Evolutionary conservation across 306 rosid species (phyloP).

Genomic region (Cicer yamashitae): DNA sequence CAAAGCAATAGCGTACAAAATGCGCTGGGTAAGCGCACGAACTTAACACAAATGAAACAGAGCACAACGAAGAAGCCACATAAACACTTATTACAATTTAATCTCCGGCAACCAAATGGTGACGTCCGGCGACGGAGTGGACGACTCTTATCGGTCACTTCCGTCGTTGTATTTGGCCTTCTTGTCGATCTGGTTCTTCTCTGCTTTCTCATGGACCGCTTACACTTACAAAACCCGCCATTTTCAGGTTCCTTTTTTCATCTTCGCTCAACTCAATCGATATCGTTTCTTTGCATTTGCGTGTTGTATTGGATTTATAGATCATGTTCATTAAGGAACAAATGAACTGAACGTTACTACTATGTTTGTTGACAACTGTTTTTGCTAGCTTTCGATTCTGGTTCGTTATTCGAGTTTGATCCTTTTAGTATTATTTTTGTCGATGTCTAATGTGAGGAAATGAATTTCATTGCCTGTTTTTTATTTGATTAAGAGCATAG

Average conservation of each 20-base stretch:
- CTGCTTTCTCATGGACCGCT: slow-evolving; percentile 86
- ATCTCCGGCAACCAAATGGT: slow-evolving; percentile 45
- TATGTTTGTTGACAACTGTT: slow-evolving; percentile 19
- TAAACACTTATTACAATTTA: neutral
- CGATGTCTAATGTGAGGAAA: neutral
- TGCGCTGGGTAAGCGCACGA: slow-evolving; percentile 24
- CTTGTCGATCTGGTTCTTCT: slow-evolving; percentile 78
- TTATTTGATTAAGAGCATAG: too few relatives aligned
- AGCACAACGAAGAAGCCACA: neutral
- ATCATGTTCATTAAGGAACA: neutral
- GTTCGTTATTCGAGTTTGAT: slow-evolving; percentile 24
- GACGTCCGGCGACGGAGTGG: slow-evolving; percentile 54
- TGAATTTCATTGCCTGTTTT: neutral
- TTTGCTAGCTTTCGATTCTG: slow-evolving; percentile 9
- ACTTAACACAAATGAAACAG: neutral
- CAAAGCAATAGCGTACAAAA: slow-evolving; percentile 42
- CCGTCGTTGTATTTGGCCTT: slow-evolving; percentile 80
- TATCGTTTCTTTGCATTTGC: slow-evolving; percentile 13
- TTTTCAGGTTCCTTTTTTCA: slow-evolving; percentile 64
- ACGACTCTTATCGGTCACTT: slow-evolving; percentile 77
- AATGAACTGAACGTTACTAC: neutral
- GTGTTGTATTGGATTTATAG: slow-evolving; percentile 17
- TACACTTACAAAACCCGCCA: slow-evolving; percentile 85
- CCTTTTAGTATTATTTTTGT: neutral
- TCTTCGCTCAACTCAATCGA: neutral